phyloP scores from a whole-genome alignment of 1,139 yeast species.

The Candida labiduridarum region DNA sequence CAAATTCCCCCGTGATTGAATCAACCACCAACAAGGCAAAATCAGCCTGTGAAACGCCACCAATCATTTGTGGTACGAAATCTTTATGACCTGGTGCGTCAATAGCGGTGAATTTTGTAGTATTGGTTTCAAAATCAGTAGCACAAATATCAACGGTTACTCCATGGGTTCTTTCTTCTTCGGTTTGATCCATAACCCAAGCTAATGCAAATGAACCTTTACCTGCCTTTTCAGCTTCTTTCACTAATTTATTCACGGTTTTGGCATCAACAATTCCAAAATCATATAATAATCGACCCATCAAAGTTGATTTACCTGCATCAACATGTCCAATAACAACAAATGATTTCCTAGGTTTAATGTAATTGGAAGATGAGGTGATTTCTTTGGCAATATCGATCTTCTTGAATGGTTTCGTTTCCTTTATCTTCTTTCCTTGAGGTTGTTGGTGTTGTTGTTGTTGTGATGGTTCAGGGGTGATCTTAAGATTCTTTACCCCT shows the following conservation, averaged over 20 bases:
- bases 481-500: conserved; percentile 34
- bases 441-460: conserved; percentile 6
- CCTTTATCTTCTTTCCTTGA: conserved; percentile 16
- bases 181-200: conserved; percentile 96
- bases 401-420: conserved; percentile 45
- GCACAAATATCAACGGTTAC: conserved; percentile 94
- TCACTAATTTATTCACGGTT: conserved; percentile 72
- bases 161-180: conserved; percentile 87
- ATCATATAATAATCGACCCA: conserved; percentile 87
- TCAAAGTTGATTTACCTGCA: conserved; percentile 94
- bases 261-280: conserved; percentile 78
- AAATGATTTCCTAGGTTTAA: conserved; percentile 71
- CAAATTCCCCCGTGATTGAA: conserved; percentile 81
- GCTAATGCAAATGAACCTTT: conserved; percentile 95
- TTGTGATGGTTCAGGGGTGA: conserved; percentile 14
- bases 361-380: conserved; percentile 29
- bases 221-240: conserved; percentile 81
- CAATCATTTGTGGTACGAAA: conserved; percentile 57
- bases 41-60: conserved; percentile 61
- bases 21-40: conserved; percentile 76
- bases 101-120: conserved; percentile 75
- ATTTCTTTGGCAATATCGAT: conserved; percentile 46
- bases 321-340: conserved; percentile 97
- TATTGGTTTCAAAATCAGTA: conserved; percentile 72
- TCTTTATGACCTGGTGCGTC: conserved; percentile 83